A percentile compares a stretch with the other conserved stretches of the same genome.
Conservation (phyloP, 371 early-diverging fungal genomes). For the Gilbertella persicaria region DNA sequence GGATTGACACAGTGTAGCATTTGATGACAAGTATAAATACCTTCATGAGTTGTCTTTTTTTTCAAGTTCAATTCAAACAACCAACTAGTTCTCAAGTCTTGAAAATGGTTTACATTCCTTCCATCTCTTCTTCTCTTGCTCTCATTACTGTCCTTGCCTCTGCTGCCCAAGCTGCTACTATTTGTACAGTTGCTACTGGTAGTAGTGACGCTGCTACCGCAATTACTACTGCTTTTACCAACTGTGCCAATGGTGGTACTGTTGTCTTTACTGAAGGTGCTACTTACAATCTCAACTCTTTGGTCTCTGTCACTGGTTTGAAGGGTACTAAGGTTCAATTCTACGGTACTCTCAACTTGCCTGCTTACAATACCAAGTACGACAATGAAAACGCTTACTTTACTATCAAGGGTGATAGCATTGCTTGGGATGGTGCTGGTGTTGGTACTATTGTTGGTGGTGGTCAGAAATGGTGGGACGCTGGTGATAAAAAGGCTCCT, state of each 20-base stretch:
- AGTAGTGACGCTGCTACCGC: constrained; percentile 26
- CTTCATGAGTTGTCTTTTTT: too few relatives aligned
- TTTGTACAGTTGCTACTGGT: constrained; percentile 17
- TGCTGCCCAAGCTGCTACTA: too few relatives aligned
- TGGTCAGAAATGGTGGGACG: constrained; percentile 40
- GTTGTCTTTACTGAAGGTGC: constrained; percentile 29
- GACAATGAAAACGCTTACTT: constrained; percentile 29
- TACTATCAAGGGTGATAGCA: constrained; percentile 26
- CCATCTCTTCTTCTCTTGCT: too few relatives aligned
- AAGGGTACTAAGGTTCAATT: constrained; percentile 30
- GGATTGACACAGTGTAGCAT: too few relatives aligned
- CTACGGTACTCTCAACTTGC: too few relatives aligned
- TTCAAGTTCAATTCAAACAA: too few relatives aligned
- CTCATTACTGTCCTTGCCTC: too few relatives aligned
- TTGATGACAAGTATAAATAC: too few relatives aligned
- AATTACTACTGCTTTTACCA: constrained; percentile 28
- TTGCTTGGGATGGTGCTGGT: constrained; percentile 26
- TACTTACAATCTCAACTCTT: constrained; percentile 26
- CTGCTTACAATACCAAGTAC: constrained; percentile 25
- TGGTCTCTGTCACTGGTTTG: constrained; percentile 21
- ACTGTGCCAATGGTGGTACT: constrained; percentile 35
- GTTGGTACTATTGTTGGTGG: constrained; percentile 27
- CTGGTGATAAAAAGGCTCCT: constrained; percentile 31
- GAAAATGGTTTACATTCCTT: too few relatives aligned
- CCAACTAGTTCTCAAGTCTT: too few relatives aligned